Conservation (phyloP, 306 rosid species). For the Corylus americana region DNA sequence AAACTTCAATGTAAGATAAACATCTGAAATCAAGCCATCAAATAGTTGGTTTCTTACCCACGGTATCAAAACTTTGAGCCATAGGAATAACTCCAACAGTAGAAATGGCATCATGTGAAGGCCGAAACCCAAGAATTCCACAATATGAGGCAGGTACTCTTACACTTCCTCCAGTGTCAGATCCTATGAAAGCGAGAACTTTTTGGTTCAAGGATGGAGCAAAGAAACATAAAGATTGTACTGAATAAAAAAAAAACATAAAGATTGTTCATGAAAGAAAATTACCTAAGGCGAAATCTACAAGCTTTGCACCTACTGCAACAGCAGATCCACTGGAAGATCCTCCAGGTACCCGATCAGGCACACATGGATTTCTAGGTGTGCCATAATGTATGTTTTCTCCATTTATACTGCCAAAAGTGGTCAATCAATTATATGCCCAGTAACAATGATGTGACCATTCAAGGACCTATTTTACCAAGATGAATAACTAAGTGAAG, state of each 20-base stretch:
- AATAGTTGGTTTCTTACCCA: constrained; percentile 52
- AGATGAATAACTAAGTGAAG: not conserved
- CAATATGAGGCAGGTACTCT: constrained; percentile 92
- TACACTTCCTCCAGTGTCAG: constrained; percentile 94
- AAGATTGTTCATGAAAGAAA: constrained; percentile 22
- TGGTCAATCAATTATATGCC: constrained; percentile 2
- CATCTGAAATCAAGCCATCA: constrained; percentile 14
- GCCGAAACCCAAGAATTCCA: constrained; percentile 90
- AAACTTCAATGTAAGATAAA: not conserved
- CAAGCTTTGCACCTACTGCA: constrained; percentile 82
- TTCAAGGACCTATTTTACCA: constrained; percentile 14
- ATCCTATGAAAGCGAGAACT: constrained; percentile 49
- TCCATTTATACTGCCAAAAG: constrained; percentile 47
- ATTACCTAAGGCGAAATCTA: constrained; percentile 81
- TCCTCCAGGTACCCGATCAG: constrained; percentile 61
- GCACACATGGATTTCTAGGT: constrained; percentile 46
- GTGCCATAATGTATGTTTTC: constrained; percentile 61
- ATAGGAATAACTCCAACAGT: constrained; percentile 70
- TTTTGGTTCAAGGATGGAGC: constrained; percentile 6
- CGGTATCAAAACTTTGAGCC: constrained; percentile 92
- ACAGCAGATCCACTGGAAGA: constrained; percentile 66
- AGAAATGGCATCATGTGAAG: constrained; percentile 73
- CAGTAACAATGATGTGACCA: not conserved
- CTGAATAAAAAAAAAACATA: no score
- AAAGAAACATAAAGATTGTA: constrained; percentile 16